Evolutionary conservation across 192 early-diverging fungal species (phyloP).

Genomic region (Coemansia sp.): DNA sequence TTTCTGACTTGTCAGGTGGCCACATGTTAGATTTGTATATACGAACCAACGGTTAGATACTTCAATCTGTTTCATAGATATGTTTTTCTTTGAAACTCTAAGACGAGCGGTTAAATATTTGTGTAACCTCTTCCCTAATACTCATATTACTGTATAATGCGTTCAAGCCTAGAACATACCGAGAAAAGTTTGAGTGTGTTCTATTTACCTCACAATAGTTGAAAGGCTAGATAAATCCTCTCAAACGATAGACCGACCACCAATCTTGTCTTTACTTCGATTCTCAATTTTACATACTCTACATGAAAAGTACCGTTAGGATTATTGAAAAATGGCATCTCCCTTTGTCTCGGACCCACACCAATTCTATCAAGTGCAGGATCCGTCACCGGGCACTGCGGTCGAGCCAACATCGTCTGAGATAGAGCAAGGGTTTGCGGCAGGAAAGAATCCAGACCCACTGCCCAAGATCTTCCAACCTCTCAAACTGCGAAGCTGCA

Average conservation of each 20-base stretch:
- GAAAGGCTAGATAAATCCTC: neutral
- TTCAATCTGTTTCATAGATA: too few species aligned
- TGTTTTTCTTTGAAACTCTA: too few species aligned
- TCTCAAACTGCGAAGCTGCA: slow-evolving; percentile 63
- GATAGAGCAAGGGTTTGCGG: slow-evolving; percentile 36
- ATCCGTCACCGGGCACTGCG: slow-evolving; percentile 28
- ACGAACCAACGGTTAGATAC: too few species aligned
- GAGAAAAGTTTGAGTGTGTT: neutral
- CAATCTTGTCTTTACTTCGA: neutral
- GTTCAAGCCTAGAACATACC: neutral
- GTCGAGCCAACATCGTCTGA: slow-evolving; percentile 35
- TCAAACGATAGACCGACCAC: neutral
- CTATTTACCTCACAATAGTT: too few species aligned
- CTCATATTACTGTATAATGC: neutral
- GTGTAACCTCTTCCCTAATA: neutral
- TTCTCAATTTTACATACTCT: too few species aligned
- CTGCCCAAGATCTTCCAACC: slow-evolving; percentile 67
- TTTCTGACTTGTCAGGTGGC: too few species aligned
- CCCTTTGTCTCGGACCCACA: slow-evolving; percentile 8
- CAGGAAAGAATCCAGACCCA: slow-evolving; percentile 12
- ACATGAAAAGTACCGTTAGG: too few species aligned
- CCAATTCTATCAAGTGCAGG: slow-evolving; percentile 27
- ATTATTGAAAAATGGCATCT: neutral
- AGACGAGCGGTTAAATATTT: neutral
- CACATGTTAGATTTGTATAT: too few species aligned